Evolutionary conservation across 805 yeast genomes (phyloP).

Genomic region (Komagataella ulmi): DNA sequence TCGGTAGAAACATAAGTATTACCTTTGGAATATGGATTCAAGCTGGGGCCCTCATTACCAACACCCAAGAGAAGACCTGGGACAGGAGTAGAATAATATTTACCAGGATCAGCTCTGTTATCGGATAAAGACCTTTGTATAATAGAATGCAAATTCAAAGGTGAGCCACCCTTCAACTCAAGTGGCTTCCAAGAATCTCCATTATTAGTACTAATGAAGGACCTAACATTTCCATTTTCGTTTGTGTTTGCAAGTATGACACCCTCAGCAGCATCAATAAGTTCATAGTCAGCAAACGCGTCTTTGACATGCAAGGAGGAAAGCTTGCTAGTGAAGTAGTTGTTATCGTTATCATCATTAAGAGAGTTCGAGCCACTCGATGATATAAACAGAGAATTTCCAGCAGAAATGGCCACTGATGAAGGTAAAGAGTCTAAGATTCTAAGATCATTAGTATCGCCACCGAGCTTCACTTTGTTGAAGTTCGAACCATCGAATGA

Average conservation of each 20-base stretch:
- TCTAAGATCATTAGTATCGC: background rate
- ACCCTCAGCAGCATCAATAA: constrained; percentile 30
- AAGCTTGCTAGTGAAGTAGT: background rate
- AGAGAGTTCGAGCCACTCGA: background rate
- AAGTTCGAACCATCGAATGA: constrained; percentile 21
- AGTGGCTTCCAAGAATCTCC: constrained; percentile 6
- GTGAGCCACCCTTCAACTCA: constrained; percentile 2
- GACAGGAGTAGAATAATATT: constrained; percentile 23
- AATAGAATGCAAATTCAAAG: constrained; percentile 20
- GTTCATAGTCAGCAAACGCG: constrained; percentile 30
- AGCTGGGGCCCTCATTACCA: constrained; percentile 21
- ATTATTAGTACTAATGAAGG: constrained; percentile 8
- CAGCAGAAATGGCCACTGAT: background rate
- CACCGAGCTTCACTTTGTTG: constrained; percentile 11
- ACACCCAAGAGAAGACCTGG: constrained; percentile 32
- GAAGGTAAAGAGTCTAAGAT: background rate
- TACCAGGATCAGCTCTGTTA: constrained; percentile 10
- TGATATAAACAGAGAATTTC: background rate
- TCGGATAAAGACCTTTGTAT: constrained; percentile 13
- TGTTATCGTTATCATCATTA: background rate
- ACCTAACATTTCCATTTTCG: constrained; percentile 5
- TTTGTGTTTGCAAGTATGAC: constrained; percentile 23
- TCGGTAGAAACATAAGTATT: constrained; percentile 51
- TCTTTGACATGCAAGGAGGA: constrained; percentile 13
- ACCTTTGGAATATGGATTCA: constrained; percentile 14